Evolutionary conservation across 306 rosid genomes (phyloP), one percentile per base, ranked within the genome.

Genomic region (Quercus engelmannii): DNA sequence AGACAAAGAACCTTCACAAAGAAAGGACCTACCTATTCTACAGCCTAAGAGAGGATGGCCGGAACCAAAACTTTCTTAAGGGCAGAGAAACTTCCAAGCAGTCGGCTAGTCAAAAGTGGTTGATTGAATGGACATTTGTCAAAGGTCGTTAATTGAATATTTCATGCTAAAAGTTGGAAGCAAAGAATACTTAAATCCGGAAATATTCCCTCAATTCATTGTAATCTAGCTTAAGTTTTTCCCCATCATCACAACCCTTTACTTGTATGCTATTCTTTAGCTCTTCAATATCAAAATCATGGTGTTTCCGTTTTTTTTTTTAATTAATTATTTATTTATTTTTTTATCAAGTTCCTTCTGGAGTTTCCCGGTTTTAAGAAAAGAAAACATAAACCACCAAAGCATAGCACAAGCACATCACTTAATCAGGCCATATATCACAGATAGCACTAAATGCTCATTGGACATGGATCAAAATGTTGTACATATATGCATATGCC

Each of bases 151-250:
- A 21, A 21, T 21, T 21, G 23, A 21, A 21, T 21, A 21, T 21
- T 21, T 21, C 23, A 21, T 21, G 23, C 23, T 21, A 21, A 55
- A 46, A 55, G 46, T 62, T 65, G 26, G 46, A 56, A 21, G 51
- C 23, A 20, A 55, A 31, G 72, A 77, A 55, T 61, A 76, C 98
- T 91, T 86, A 93, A 98, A 96, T 91, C 81, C 89, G 89, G 85
- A 88, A 96, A 89, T 96, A 96, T 88, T 89, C 90, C 73, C 87
- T 90, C 75, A 96, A 87, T 78, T 83, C 92, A 69, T 73, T 54
- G 68, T 90, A 92, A 70, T 91, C 92, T 69, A 93, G 86, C 82
- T 90, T 65, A 23, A 93, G 87, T 76, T 91, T 83, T 52, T 83
- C 89, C 70, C 95, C 90, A 77, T 82, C 82, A 77, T 83, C 92